A percentile compares a stretch with the other conserved stretches of the same genome.
phyloP scores from a whole-genome alignment of 768 basidiomycete species.

The Filobasidium floriforme region DNA sequence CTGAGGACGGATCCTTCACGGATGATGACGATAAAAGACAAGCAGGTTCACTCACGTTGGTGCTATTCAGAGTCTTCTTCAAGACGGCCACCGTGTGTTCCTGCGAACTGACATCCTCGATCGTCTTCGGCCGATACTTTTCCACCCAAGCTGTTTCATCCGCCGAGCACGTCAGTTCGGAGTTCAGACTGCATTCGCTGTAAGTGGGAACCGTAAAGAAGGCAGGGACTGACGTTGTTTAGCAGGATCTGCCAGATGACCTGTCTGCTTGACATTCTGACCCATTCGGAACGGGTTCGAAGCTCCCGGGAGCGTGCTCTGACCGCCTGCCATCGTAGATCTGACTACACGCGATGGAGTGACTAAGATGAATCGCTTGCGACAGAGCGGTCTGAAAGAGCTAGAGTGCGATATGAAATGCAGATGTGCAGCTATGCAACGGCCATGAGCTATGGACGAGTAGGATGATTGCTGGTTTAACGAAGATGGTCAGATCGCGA shows the following conservation, averaged over 20 bases:
- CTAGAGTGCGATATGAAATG: no score
- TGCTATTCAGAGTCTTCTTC: constrained; percentile 77
- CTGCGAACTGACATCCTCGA: constrained; percentile 94
- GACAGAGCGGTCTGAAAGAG: no score
- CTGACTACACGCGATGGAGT: no score
- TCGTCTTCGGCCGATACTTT: constrained; percentile 97
- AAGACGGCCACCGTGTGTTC: constrained; percentile 92
- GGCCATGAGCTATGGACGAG: no score
- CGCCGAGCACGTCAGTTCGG: neutral
- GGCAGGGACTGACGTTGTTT: constrained; percentile 17
- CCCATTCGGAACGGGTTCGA: neutral
- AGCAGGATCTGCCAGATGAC: constrained; percentile 16
- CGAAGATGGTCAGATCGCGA: no score
- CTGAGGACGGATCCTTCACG: neutral
- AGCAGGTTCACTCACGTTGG: constrained; percentile 65
- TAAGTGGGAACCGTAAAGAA: no score
- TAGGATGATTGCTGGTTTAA: no score
- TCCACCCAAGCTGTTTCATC: constrained; percentile 82
- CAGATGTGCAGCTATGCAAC: no score
- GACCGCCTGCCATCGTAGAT: neutral
- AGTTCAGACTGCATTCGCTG: neutral
- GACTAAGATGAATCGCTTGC: no score
- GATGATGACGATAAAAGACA: no score
- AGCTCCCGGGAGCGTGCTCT: constrained; percentile 4
- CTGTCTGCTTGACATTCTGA: constrained; percentile 10